Evolutionary conservation across 495 filamentous ascomycete genomes (phyloP).

Genomic region (Trichodelitschia bisporula): DNA sequence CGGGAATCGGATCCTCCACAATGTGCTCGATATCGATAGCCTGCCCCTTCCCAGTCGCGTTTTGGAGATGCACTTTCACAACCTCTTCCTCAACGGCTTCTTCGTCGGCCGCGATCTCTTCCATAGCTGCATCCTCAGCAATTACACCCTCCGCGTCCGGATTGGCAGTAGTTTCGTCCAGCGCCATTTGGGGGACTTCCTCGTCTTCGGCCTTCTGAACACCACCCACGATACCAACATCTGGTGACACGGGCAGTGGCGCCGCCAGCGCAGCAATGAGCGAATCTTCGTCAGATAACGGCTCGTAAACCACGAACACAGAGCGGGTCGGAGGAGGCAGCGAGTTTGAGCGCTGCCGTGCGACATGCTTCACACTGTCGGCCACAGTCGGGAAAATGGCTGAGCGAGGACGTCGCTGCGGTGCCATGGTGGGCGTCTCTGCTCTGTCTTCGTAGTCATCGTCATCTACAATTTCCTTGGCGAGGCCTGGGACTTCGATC

Average conservation of each 20-base stretch:
- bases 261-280: too few species aligned
- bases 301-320: too few species aligned
- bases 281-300: too few species aligned
- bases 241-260: too few species aligned
- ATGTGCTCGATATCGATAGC: too few species aligned
- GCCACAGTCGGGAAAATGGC: neutral
- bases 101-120: neutral
- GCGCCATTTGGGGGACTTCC: too few species aligned
- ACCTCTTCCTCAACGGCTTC: neutral
- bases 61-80: neutral
- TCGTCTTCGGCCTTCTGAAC: too few species aligned
- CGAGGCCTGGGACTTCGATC: slow-evolving; percentile 44
- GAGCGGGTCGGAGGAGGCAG: too few species aligned
- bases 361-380: too few species aligned
- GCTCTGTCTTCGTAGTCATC: slow-evolving; percentile 24
- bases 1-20: too few species aligned
- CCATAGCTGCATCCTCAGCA: neutral
- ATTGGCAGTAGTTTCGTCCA: neutral
- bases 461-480: slow-evolving; percentile 26
- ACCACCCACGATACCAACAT: too few species aligned
- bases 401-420: slow-evolving; percentile 4
- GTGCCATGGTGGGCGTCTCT: slow-evolving; percentile 6
- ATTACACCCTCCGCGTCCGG: neutral
- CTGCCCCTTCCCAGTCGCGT: too few species aligned
- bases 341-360: neutral